phyloP scores from a whole-genome alignment of 176 grass and related monocot genomes.

The Avena insularis region DNA sequence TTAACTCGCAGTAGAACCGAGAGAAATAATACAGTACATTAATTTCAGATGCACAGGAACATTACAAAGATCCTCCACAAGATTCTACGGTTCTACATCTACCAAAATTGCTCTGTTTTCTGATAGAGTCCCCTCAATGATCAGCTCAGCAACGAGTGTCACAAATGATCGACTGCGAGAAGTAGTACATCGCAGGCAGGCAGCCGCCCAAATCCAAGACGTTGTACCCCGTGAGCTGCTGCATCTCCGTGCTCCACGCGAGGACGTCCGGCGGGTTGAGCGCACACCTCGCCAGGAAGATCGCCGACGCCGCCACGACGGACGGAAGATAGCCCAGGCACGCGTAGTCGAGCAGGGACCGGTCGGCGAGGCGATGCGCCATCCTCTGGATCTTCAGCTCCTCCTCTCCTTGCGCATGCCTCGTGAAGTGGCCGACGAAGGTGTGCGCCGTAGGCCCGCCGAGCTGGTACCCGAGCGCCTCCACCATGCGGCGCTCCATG shows the following conservation, averaged over 20 bases:
- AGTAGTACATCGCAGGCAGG: not conserved
- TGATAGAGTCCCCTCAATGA: not conserved
- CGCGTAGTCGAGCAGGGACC: not conserved
- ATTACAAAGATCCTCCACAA: not conserved
- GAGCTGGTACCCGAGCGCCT: constrained; percentile 6
- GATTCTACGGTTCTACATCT: not conserved
- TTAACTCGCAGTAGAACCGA: not conserved
- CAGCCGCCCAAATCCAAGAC: not conserved
- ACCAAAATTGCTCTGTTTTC: not conserved
- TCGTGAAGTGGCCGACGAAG: constrained; percentile 23
- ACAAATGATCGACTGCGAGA: not conserved
- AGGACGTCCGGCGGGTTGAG: not conserved
- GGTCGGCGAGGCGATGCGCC: constrained; percentile 8
- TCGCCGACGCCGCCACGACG: constrained; percentile 21
- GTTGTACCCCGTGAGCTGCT: not conserved
- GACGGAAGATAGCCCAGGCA: constrained; percentile 23
- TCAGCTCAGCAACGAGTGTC: not conserved
- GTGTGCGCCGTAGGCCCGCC: constrained; percentile 45
- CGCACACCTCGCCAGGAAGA: not conserved
- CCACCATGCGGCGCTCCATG: constrained; percentile 2
- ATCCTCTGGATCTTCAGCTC: not conserved
- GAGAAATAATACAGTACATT: not conserved
- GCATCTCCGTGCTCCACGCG: not conserved
- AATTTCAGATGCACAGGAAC: not conserved
- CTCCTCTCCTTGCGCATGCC: not conserved